A percentile compares a stretch with the other conserved stretches of the same genome.
Conservation (phyloP, 2,329 filamentous ascomycete species). For the Corniculantispora saksenae region DNA sequence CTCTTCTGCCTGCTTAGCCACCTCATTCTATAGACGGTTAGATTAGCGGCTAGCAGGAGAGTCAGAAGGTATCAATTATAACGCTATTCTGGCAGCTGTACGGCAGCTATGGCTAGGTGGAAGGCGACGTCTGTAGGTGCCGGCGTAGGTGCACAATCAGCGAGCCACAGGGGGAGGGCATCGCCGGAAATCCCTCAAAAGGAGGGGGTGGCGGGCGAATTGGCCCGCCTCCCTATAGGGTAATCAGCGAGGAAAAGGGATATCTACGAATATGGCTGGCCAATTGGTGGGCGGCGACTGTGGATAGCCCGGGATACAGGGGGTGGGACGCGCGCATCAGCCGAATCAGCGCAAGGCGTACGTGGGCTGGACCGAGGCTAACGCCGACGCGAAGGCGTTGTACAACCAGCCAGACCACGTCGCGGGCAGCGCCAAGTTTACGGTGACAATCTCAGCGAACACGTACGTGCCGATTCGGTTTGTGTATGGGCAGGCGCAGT, state of each 20-base stretch:
- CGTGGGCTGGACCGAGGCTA: conserved; percentile 26
- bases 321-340: no score
- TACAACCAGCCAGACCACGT: conserved; percentile 23
- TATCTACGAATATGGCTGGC: neutral
- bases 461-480: conserved; percentile 22
- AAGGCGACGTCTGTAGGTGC: neutral
- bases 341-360: conserved; percentile 21
- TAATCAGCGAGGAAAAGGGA: neutral
- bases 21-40: neutral
- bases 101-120: neutral
- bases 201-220: neutral
- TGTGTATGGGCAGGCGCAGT: conserved; percentile 22
- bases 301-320: no score
- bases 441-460: conserved; percentile 20
- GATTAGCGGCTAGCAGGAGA: neutral
- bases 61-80: neutral
- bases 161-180: neutral
- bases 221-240: neutral
- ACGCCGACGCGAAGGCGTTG: conserved; percentile 24
- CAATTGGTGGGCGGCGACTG: neutral
- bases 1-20: neutral
- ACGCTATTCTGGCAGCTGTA: neutral
- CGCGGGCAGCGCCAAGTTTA: conserved; percentile 23
- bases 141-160: neutral
- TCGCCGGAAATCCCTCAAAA: neutral